phyloP scores from a whole-genome alignment of 73 alveolate species.

The Blepharisma stoltei region DNA sequence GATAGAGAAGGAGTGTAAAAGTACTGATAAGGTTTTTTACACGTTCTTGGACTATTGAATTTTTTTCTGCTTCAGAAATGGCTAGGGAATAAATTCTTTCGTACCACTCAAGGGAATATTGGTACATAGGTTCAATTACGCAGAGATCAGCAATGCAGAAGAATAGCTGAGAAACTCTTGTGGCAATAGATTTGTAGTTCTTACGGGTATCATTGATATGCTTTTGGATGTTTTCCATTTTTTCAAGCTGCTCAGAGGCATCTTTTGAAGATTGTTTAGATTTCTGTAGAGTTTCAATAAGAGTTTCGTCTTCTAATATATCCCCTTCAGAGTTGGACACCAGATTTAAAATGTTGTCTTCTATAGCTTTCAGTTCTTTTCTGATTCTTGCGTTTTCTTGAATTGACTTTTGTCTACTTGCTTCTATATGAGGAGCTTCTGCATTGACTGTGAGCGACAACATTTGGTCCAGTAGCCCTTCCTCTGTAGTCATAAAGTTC shows the following conservation, averaged over 20 bases:
- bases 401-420: not conserved
- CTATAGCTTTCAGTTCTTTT: not conserved
- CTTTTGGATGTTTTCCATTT: slow-evolving; percentile 76
- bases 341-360: slow-evolving; percentile 49
- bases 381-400: slow-evolving; percentile 10
- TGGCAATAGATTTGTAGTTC: slow-evolving; percentile 97
- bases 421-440: slow-evolving; percentile 71
- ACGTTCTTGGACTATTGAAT: slow-evolving; percentile 41
- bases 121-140: slow-evolving; percentile 95
- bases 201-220: slow-evolving; percentile 87
- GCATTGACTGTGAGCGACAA: slow-evolving; percentile 93
- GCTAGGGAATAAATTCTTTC: slow-evolving; percentile 61
- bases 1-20: slow-evolving; percentile 76
- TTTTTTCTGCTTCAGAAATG: slow-evolving; percentile 28
- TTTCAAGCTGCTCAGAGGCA: slow-evolving; percentile 72
- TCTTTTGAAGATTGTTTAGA: slow-evolving; percentile 76
- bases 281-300: slow-evolving; percentile 82
- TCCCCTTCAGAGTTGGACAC: slow-evolving; percentile 44
- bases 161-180: slow-evolving; percentile 96
- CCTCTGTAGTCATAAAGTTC: slow-evolving; percentile 96
- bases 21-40: slow-evolving; percentile 72
- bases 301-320: slow-evolving; percentile 79
- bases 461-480: slow-evolving; percentile 97
- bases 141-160: slow-evolving; percentile 72
- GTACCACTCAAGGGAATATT: slow-evolving; percentile 92